Base-by-base conservation (phyloP, 2,329 filamentous ascomycete species). In the Penicillium sp. region DNA sequence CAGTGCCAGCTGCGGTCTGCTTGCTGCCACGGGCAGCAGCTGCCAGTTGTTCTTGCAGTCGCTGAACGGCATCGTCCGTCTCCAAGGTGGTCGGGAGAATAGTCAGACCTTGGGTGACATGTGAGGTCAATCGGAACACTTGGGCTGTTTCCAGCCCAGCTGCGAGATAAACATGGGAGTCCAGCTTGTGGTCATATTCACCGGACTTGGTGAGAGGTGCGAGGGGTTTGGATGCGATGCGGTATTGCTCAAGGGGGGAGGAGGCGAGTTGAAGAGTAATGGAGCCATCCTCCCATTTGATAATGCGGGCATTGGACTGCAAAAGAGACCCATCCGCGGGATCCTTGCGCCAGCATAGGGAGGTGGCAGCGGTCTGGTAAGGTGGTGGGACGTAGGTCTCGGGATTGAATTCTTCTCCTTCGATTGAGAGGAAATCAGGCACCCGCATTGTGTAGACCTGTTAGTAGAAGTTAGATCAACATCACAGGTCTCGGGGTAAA, bases 271-370 rank as follows among this genome's bases (percentile, higher is more conserved):
- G 86, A 4, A 88, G 75, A 2, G 85, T 88, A 44, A 88, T 72
- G 5, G 83, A 86, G 36, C 86, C 86, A 64, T 88, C 85, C 17
- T 84, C 85, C 86, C 86, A 88, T 59, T 82, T 80, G 47, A 88
- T 77, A 49, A 88, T 78, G 38, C 85, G 84, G 11, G 84, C 83
- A 64, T 88, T 88, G 7, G 84, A 87, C 67, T 88, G 85, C 14
- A 87, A 73, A 36, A 80, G 70, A 5, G 75, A 71, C 6, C 80
- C 78, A 53, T 86, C 76, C 2, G 79, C 80, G n/a, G 85, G 84
- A 44, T 85, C 84, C 64, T 81, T 81, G 49, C 86, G 82, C 85
- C 85, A 88, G 64, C 85, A 84, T 28, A 88, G 76, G 0, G 85
- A 87, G 22, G 82, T 84, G 51, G 84, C 80, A 37, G 86, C 85